Conservation (phyloP, 2,329 filamentous ascomycete genomes). For the Fusarium agapanthi region DNA sequence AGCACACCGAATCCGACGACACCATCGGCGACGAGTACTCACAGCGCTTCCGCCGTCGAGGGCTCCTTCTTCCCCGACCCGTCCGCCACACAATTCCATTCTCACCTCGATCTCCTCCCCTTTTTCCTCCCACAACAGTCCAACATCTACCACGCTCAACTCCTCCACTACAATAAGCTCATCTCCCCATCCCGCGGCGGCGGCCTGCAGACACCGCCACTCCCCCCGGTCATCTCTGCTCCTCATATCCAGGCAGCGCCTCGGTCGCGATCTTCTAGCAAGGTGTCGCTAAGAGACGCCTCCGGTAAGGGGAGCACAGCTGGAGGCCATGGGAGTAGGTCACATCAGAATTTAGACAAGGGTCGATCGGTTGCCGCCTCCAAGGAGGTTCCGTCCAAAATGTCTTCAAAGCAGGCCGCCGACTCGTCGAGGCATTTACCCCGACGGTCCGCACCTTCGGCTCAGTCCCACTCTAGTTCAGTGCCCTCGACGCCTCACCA, state of each 20-base stretch:
- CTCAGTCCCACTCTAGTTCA: constrained; percentile 76
- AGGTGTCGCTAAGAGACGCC: constrained; percentile 65
- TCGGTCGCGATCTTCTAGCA: constrained; percentile 67
- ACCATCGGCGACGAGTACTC: constrained; percentile 40
- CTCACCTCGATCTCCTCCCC: constrained; percentile 63
- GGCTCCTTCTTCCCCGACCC: constrained; percentile 45
- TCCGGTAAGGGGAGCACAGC: constrained; percentile 57
- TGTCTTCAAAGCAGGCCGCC: constrained; percentile 56
- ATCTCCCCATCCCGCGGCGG: constrained; percentile 66
- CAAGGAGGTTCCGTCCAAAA: constrained; percentile 62
- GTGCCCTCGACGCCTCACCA: constrained; percentile 95
- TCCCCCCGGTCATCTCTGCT: constrained; percentile 64
- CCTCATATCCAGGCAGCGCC: constrained; percentile 65
- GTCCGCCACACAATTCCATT: constrained; percentile 47
- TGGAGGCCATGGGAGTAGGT: constrained; percentile 73
- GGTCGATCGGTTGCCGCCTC: constrained; percentile 69
- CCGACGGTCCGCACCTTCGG: constrained; percentile 43
- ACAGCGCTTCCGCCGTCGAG: constrained; percentile 43
- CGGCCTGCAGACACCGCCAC: constrained; percentile 64
- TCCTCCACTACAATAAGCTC: constrained; percentile 72
- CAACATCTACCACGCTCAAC: constrained; percentile 68
- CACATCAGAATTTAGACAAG: constrained; percentile 64
- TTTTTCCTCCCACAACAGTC: constrained; percentile 67
- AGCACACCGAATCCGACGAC: constrained; percentile 39
- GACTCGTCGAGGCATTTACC: constrained; percentile 46